Percentiles rank a stretch among this genome's conserved stretches.
Evolutionary conservation across 345 rosid species (phyloP).

Genomic region (Combretum micranthum): DNA sequence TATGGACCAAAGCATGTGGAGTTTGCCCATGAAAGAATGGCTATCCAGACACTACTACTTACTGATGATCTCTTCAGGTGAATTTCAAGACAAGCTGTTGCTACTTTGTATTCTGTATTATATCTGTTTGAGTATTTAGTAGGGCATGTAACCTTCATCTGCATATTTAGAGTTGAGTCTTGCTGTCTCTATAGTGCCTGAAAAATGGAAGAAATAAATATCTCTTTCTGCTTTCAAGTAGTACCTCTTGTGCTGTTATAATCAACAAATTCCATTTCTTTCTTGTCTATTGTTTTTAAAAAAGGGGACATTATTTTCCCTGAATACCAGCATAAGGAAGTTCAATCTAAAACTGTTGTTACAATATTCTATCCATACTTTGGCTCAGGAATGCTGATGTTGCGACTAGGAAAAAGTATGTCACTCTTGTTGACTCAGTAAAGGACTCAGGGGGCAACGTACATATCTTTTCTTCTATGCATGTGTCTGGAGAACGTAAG

Average conservation of each 20-base stretch:
- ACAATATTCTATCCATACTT: neutral
- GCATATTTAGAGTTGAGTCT: no score
- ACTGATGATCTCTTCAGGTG: conserved; percentile 96
- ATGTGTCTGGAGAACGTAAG: conserved; percentile 96
- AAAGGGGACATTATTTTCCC: no score
- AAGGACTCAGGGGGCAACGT: conserved; percentile 73
- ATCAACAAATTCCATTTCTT: no score
- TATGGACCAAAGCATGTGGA: conserved; percentile 98
- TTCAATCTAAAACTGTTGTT: neutral
- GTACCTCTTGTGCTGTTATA: no score
- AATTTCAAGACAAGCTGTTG: conserved; percentile 6
- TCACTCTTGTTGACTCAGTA: conserved; percentile 66
- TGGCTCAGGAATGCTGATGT: conserved; percentile 68
- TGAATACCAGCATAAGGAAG: no score
- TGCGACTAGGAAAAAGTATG: conserved; percentile 54
- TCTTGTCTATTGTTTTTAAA: no score
- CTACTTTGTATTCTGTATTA: neutral
- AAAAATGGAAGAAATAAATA: no score
- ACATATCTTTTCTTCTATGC: conserved; percentile 89
- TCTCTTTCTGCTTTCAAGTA: no score
- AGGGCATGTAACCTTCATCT: neutral
- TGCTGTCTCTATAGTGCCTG: neutral
- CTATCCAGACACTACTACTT: conserved; percentile 85
- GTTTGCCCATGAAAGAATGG: conserved; percentile 93
- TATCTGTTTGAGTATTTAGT: neutral